Evolutionary conservation across 441 rosid species (phyloP).

Genomic region (Flueggea neowawraea): DNA sequence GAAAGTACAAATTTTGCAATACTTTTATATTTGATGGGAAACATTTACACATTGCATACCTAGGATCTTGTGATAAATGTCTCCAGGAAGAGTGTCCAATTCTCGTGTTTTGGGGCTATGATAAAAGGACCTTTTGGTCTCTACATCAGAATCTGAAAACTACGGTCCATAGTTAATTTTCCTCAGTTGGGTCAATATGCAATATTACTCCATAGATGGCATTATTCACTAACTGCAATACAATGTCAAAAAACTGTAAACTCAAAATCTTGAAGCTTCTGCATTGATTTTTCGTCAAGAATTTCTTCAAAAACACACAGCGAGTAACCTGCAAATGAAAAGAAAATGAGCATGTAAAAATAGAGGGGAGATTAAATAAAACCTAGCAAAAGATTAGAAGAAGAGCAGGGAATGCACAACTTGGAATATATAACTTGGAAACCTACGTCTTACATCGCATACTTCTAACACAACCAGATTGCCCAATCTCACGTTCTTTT

Average conservation of each 20-base stretch:
- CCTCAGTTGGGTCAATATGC: conserved; percentile 9
- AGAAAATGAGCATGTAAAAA: neutral
- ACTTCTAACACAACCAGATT: too few species aligned
- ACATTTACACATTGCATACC: conserved; percentile 30
- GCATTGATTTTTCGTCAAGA: conserved; percentile 50
- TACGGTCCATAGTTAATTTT: conserved; percentile 27
- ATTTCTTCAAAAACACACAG: conserved; percentile 84
- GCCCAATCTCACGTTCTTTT: too few species aligned
- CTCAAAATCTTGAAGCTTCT: conserved; percentile 59
- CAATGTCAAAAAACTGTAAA: conserved; percentile 55
- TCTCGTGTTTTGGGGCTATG: conserved; percentile 90
- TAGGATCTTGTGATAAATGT: conserved; percentile 91
- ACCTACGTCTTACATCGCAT: too few species aligned
- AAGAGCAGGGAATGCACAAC: too few species aligned
- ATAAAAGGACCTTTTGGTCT: conserved; percentile 75
- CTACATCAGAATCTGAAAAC: conserved; percentile 84
- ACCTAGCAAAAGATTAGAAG: too few species aligned
- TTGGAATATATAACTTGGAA: too few species aligned
- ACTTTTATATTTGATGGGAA: neutral
- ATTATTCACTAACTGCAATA: conserved; percentile 6
- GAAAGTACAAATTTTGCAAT: neutral
- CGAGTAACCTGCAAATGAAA: conserved; percentile 66
- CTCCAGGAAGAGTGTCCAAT: conserved; percentile 88
- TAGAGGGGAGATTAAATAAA: neutral
- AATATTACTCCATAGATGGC: conserved; percentile 4